phyloP scores from a whole-genome alignment of 2,329 filamentous ascomycete species.

The Plenodomus lindquistii region DNA sequence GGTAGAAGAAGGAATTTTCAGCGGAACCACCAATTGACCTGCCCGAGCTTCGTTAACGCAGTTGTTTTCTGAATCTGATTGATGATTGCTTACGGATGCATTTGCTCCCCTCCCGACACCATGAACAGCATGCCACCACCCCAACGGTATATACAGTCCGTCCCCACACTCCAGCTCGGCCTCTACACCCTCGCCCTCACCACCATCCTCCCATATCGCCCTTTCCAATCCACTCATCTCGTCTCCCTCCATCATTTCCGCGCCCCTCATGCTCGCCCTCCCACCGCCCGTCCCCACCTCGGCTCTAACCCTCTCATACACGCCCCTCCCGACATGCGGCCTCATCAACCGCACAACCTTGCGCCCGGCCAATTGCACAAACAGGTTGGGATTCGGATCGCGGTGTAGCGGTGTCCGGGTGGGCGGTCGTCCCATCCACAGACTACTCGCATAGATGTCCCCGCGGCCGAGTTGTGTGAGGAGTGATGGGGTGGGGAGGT shows the following conservation, averaged over 20 bases:
- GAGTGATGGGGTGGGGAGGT: slow-evolving; percentile 69
- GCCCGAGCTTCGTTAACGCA: slow-evolving; percentile 3
- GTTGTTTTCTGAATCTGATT: background rate
- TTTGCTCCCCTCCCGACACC: slow-evolving; percentile 63
- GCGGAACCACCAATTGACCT: slow-evolving; percentile 82
- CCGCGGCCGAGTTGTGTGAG: slow-evolving; percentile 69
- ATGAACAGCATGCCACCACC: slow-evolving; percentile 86
- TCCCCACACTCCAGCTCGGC: slow-evolving; percentile 66
- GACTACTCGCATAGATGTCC: slow-evolving; percentile 82
- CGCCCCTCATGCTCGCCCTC: slow-evolving; percentile 64
- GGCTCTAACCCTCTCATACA: slow-evolving; percentile 62
- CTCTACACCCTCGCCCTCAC: slow-evolving; percentile 26
- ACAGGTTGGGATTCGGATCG: slow-evolving; percentile 93
- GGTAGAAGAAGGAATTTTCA: slow-evolving; percentile 44
- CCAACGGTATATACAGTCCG: slow-evolving; percentile 75
- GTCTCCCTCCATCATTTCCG: slow-evolving; percentile 87
- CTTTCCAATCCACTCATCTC: slow-evolving; percentile 70
- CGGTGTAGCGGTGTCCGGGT: slow-evolving; percentile 90
- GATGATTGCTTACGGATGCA: slow-evolving; percentile 54
- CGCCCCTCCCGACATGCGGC: slow-evolving; percentile 63
- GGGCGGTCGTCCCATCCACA: slow-evolving; percentile 86
- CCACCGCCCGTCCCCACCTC: slow-evolving; percentile 48
- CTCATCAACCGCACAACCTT: slow-evolving; percentile 76
- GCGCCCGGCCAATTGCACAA: slow-evolving; percentile 75
- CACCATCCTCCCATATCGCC: slow-evolving; percentile 67